Evolutionary conservation across 2,329 filamentous ascomycete species (phyloP).

Genomic region (Alternaria tenuissima): DNA sequence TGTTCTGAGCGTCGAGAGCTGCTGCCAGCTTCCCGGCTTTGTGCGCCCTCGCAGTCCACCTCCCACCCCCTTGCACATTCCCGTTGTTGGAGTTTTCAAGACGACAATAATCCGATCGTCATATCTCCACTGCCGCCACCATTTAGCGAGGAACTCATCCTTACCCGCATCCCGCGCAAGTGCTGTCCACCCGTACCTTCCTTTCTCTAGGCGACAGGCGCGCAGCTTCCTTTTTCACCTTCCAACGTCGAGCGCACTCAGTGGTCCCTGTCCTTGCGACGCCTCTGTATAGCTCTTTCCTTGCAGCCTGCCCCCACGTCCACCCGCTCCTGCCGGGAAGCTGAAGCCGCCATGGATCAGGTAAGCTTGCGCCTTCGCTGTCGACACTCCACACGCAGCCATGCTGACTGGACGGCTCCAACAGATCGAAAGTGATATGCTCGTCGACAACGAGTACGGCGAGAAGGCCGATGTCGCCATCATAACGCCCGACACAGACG

Average conservation of each 20-base stretch:
- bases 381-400: slow-evolving; percentile 1
- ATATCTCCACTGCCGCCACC: slow-evolving; percentile 43
- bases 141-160: slow-evolving; percentile 45
- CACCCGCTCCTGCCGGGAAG: slow-evolving; percentile 24
- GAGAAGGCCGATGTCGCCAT: slow-evolving; percentile 69
- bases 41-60: slow-evolving; percentile 12
- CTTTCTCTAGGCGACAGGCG: slow-evolving; percentile 28
- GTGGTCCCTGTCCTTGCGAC: slow-evolving; percentile 16
- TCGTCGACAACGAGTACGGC: slow-evolving; percentile 69
- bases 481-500: slow-evolving; percentile 67
- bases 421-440: slow-evolving; percentile 69
- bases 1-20: slow-evolving; percentile 14
- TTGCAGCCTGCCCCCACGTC: slow-evolving; percentile 22
- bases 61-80: slow-evolving; percentile 5
- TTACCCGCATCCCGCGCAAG: slow-evolving; percentile 17
- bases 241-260: slow-evolving; percentile 16
- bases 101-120: slow-evolving; percentile 24
- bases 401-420: slow-evolving; percentile 14
- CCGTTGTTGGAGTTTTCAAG: slow-evolving; percentile 8
- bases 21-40: slow-evolving; percentile 9
- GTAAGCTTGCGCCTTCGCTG: slow-evolving; percentile 39
- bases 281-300: background rate
- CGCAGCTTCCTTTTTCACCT: slow-evolving; percentile 22
- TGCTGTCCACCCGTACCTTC: slow-evolving; percentile 26
- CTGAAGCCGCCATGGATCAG: slow-evolving; percentile 46